Percentiles rank a stretch among this genome's conserved stretches.
These are phyloP conservation scores for Soucietia sequanensis DNA, from an alignment of 805 yeast genomes.

Conservation along the genomic window DNA sequence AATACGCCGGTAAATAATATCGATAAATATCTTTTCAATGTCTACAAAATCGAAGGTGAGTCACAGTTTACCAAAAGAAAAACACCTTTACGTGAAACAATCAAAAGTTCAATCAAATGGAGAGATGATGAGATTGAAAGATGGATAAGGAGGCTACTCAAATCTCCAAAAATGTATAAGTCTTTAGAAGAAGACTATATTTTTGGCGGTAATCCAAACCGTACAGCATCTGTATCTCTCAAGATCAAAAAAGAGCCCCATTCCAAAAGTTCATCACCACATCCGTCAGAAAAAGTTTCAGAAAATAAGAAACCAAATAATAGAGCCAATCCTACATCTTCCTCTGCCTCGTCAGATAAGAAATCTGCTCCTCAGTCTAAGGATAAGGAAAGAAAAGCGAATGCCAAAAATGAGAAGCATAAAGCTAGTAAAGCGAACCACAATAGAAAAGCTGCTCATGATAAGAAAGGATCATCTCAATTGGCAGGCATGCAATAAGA, in stretches of 20 bases:
- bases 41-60: constrained; percentile 49
- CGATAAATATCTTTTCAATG: constrained; percentile 57
- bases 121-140: constrained; percentile 91
- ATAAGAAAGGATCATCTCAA: constrained; percentile 45
- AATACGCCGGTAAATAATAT: constrained; percentile 34
- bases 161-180: constrained; percentile 61
- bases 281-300: not conserved
- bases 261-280: not conserved
- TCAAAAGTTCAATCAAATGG: constrained; percentile 62
- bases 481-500: constrained; percentile 22
- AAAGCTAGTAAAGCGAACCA: constrained; percentile 63
- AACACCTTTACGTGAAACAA: constrained; percentile 46
- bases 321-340: not conserved
- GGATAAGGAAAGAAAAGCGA: constrained; percentile 26
- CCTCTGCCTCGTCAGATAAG: not conserved
- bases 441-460: constrained; percentile 61
- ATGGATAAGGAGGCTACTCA: constrained; percentile 77
- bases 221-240: constrained; percentile 3
- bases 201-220: constrained; percentile 25
- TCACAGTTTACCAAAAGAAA: constrained; percentile 49
- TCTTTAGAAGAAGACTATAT: constrained; percentile 61
- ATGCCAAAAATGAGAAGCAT: constrained; percentile 50
- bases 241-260: not conserved
- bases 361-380: not conserved
- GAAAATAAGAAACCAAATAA: not conserved